Conservation (phyloP, 2,329 filamentous ascomycete species). For the Ophiosphaerella narmari region DNA sequence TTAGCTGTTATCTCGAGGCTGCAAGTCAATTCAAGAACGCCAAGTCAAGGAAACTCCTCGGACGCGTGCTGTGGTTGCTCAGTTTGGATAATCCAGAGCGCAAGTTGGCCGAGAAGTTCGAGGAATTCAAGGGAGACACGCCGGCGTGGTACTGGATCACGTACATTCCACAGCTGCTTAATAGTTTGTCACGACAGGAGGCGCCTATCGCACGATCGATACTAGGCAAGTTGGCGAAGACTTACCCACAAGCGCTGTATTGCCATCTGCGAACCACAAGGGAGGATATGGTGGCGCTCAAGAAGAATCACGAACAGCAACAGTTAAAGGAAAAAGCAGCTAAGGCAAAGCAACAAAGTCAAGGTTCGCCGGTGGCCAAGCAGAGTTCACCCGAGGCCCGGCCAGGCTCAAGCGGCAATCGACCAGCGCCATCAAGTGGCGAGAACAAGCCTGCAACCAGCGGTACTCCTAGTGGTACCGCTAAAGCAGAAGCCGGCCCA, state of each 20-base stretch:
- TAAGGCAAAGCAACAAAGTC: slow-evolving; percentile 64
- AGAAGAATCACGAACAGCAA: slow-evolving; percentile 77
- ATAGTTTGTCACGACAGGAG: slow-evolving; percentile 88
- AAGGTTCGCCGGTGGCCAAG: slow-evolving; percentile 43
- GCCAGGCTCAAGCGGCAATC: slow-evolving; percentile 37
- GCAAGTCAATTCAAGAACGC: slow-evolving; percentile 96
- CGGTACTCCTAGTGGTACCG: slow-evolving; percentile 43
- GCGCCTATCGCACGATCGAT: slow-evolving; percentile 84
- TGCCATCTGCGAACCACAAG: slow-evolving; percentile 92
- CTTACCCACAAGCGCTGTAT: slow-evolving; percentile 91
- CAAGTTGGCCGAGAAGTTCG: slow-evolving; percentile 81
- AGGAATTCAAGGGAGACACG: slow-evolving; percentile 96
- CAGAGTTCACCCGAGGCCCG: slow-evolving; percentile 43
- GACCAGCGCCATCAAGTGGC: slow-evolving; percentile 40
- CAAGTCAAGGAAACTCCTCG: slow-evolving; percentile 91
- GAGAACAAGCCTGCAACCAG: slow-evolving; percentile 60
- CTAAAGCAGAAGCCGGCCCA: slow-evolving; percentile 45
- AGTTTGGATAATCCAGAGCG: slow-evolving; percentile 90
- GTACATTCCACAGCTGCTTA: slow-evolving; percentile 94
- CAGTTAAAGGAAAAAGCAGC: slow-evolving; percentile 60
- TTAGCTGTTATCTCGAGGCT: slow-evolving; percentile 95
- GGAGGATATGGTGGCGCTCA: slow-evolving; percentile 91
- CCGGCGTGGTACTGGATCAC: slow-evolving; percentile 99
- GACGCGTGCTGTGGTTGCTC: slow-evolving; percentile 91
- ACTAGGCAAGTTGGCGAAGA: slow-evolving; percentile 90